Evolutionary conservation across 768 basidiomycete genomes (phyloP), one percentile per base, ranked within the genome.

Genomic region (Exsudoporus frostii): DNA sequence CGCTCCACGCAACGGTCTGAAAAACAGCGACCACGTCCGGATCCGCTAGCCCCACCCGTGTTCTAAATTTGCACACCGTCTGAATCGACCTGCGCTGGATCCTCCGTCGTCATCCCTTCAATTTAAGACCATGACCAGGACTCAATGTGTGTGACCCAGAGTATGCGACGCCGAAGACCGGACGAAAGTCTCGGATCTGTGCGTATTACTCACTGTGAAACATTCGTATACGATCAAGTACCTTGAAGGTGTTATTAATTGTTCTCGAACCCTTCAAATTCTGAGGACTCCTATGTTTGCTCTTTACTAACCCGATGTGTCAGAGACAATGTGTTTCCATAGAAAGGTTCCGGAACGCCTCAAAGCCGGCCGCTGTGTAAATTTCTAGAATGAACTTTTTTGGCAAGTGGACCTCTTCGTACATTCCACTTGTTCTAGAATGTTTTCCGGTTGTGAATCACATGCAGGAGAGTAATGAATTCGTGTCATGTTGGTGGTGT

Each of bases 361-460:
- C 32, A 33, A 33, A 8, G 22, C 20, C 5, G 17, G 22, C 20
- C 5, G 17, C 25, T 13, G 27, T 22, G n/a, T n/a, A 27, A 30
- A 30, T 6, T 42, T 42, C 41, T 3, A 17, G 24, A 19, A 44
- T 30, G 27, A 19, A 43, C 3, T n/a, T 3, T 43, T 4, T 43
- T 43, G 41, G 25, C 17, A 19, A 27, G 27, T n/a, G 25, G 27
- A 19, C n/a, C 11, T 11, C 7, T 43, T 43, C 38, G 14, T 50
- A 19, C 29, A 13, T 48, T 48, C 48, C 36, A 36, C 20, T n/a
- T 8, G 15, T 57, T 64, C 58, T 51, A 41, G 62, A 61, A 51
- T 38, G 41, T 4, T 8, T 44, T 22, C 6, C 3, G 25, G 39
- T 24, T 6, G 8, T 4, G 34, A 53, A 51, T 54, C 52, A 55